phyloP scores from a whole-genome alignment of 164 flowering plant species.

The Nelumbo lutea region DNA sequence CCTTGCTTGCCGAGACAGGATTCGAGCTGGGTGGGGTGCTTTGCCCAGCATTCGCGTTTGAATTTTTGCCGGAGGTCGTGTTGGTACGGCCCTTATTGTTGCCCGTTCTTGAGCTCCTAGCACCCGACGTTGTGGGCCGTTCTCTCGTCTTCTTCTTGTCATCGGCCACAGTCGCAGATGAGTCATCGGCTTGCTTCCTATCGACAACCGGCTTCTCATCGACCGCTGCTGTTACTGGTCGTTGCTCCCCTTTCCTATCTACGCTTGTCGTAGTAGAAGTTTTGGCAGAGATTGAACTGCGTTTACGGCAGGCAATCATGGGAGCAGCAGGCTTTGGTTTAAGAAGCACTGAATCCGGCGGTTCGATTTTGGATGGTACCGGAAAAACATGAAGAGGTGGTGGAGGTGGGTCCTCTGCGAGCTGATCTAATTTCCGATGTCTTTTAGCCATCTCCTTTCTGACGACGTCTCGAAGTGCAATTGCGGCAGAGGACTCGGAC shows the following conservation, averaged over 20 bases:
- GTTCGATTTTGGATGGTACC: constrained; percentile 17
- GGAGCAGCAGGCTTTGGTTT: constrained; percentile 38
- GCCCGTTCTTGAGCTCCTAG: constrained; percentile 39
- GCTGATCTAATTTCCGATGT: constrained; percentile 5
- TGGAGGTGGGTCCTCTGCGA: not conserved
- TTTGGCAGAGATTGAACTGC: constrained; percentile 50
- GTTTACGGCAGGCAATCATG: constrained; percentile 44
- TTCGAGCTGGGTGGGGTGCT: constrained; percentile 15
- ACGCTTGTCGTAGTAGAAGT: constrained; percentile 16
- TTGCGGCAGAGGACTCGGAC: constrained; percentile 23
- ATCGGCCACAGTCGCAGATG: not conserved
- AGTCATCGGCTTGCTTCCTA: constrained; percentile 10
- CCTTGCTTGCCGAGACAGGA: constrained; percentile 14
- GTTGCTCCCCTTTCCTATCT: constrained; percentile 19
- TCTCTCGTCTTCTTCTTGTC: constrained; percentile 25
- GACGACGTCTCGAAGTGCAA: constrained; percentile 22
- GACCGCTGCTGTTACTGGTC: not conserved
- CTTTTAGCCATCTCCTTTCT: constrained; percentile 26
- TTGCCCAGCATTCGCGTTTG: constrained; percentile 6
- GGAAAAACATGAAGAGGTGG: constrained; percentile 5
- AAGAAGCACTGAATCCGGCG: constrained; percentile 30
- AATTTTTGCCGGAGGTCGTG: constrained; percentile 8
- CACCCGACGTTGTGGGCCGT: constrained; percentile 19
- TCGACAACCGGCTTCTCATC: constrained; percentile 16
- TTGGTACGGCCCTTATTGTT: constrained; percentile 19